Evolutionary conservation across 371 early-diverging fungal species (phyloP).

Genomic region (Mortierella sp.): DNA sequence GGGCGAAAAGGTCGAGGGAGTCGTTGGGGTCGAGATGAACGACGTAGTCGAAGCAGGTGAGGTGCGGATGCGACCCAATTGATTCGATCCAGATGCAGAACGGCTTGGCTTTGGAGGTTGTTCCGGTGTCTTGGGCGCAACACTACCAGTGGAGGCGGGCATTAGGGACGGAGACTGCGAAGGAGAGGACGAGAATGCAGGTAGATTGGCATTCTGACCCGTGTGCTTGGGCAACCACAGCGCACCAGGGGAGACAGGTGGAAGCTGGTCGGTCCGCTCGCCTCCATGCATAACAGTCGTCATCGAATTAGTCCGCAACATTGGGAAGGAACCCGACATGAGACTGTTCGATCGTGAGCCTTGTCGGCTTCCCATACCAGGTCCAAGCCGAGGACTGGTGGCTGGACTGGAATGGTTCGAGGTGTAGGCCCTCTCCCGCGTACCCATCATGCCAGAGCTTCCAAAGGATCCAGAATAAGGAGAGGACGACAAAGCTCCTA

Average conservation of each 20-base stretch:
- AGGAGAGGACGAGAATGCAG: constrained; percentile 1
- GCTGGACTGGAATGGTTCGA: constrained; percentile 54
- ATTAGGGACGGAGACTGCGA: neutral
- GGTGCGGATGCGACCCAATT: constrained; percentile 31
- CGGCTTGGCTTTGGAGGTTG: constrained; percentile 11
- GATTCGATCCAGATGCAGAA: neutral
- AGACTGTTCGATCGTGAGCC: constrained; percentile 43
- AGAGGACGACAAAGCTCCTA: constrained; percentile 21
- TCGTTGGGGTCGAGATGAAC: constrained; percentile 51
- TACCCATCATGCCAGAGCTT: constrained; percentile 2
- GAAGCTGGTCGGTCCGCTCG: constrained; percentile 4
- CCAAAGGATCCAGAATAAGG: constrained; percentile 34
- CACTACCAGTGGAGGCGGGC: neutral
- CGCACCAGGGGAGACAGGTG: constrained; percentile 17
- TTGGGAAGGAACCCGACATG: constrained; percentile 35
- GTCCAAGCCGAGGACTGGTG: constrained; percentile 47
- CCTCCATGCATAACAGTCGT: constrained; percentile 5
- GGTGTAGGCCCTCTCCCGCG: constrained; percentile 24
- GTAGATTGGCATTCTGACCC: neutral
- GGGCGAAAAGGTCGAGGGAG: constrained; percentile 46
- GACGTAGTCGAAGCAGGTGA: constrained; percentile 42
- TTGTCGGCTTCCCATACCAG: constrained; percentile 22
- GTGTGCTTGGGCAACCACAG: constrained; percentile 10
- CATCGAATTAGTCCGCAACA: constrained; percentile 46
- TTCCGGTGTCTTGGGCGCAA: constrained; percentile 16